Percentiles rank a stretch among this genome's conserved stretches.
Conservation (phyloP, 176 grass and related monocot species). For the Oryza glumipatula region DNA sequence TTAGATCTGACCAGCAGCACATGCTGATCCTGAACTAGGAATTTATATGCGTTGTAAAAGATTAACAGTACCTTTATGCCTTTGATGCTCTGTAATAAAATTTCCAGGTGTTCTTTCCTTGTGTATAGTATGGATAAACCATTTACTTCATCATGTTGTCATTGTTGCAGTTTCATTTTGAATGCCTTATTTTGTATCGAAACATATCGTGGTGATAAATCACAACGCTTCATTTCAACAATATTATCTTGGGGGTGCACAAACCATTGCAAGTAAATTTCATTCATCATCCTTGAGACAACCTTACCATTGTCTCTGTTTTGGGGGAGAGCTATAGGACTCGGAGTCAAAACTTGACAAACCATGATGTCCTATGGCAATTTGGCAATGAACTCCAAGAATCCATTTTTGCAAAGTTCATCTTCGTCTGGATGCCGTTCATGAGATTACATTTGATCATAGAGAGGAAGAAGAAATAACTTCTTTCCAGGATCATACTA, state of each 20-base stretch:
- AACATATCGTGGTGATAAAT: neutral
- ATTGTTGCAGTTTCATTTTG: neutral
- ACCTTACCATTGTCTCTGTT: neutral
- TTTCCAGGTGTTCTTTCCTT: neutral
- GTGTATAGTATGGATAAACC: too few relatives aligned
- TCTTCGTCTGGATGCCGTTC: too few relatives aligned
- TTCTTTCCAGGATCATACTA: too few relatives aligned
- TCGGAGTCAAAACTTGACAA: too few relatives aligned
- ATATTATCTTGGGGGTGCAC: too few relatives aligned
- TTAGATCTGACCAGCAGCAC: slow-evolving; percentile 37
- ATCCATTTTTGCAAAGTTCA: too few relatives aligned
- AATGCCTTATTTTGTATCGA: neutral
- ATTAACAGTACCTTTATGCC: neutral
- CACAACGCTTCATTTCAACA: neutral
- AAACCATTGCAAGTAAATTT: neutral
- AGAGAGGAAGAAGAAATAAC: too few relatives aligned
- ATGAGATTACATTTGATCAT: too few relatives aligned
- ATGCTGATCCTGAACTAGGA: neutral
- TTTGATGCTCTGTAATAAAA: neutral
- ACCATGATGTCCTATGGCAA: too few relatives aligned
- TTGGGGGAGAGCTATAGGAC: too few relatives aligned
- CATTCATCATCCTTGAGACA: neutral
- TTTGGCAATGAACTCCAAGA: too few relatives aligned
- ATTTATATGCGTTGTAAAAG: neutral
- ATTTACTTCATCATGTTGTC: neutral